Base-by-base conservation (phyloP, 129 eudicot species). In the Cynara cardunculus region DNA sequence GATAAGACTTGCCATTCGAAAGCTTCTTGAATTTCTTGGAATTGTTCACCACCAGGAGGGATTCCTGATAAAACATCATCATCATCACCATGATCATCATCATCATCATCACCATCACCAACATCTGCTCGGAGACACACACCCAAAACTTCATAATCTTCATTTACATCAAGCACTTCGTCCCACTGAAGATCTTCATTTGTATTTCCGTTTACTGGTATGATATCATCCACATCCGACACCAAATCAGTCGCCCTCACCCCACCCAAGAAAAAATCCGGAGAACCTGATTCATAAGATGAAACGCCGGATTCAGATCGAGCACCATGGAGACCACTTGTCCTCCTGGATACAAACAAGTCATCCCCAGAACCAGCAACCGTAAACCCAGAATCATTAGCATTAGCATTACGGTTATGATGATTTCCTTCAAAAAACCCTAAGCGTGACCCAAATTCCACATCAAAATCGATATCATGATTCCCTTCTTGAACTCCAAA, bases 171-270 rank as follows among this genome's bases (percentile, higher is more conserved):
- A 32, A 82, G 86, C 27, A 91, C 91, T 82, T 91, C 96, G 74
- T 91, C 96, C 96, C 96, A 91, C 62, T 87, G 90, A 2, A 87
- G 87, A 74, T 89, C 93, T 19, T 78, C 87, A 84, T 84, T 84
- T 0, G 16, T 71, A 18, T 81, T 82, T 22, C 78, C 49, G 8
- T 75, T 75, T 1, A 53, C 31, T 9, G 25, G 49, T 65, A 39
- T 35, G 66, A 35, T 75, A 69, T 81, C 73, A 71, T 89, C 88
- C 6, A 80, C 39, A 34, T 87, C 86, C 28, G 78, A 87, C 25
- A 68, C 88, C 1, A 78, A 26, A 62, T 73, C 86, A 56, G 75
- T 66, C 4, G 34, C 78, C 78, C 49, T 67, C 71, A 85, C 32
- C 24, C 86, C 89, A n/a, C 84, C 64, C 30, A 80, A n/a, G 11